Base-by-base conservation (phyloP, 768 basidiomycete species). In the Termitomyces sp. region DNA sequence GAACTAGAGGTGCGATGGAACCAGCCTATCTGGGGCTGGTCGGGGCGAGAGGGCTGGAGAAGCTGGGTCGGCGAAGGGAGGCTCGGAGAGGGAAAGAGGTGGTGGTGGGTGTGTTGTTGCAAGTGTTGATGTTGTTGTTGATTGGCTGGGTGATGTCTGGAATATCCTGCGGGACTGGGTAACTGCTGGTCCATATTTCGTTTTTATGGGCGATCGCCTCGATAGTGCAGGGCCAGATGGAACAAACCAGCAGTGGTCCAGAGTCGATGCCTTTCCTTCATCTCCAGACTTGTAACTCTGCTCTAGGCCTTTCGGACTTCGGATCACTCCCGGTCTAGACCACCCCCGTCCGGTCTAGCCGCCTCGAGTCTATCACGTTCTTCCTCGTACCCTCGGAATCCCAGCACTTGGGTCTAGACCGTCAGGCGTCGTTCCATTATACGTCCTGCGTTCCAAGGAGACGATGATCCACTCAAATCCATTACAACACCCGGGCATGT, bases 1-100 rank as follows among this genome's bases (percentile, higher is more conserved):
- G 74, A 76, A 58, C 62, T 72, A 15, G 75, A 75, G 0, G 75
- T 49, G 35, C 35, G 47, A 36, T 49, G 47, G 47, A 25, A 49
- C 47, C 47, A 49, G 35, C 35, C 47, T 36, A 10, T 10, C 16
- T 36, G 33, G 1, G 33, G 2, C 33, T 35, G 33, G 18, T 29
- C 32, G 31, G 18, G 46, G 15, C 32, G 33, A 15, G 36, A 49
- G 9, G 35, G n/a, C 35, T 49, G 47, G 7, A 7, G 20, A 1
- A 48, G 47, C 7, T 25, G 33, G 1, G 47, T 25, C 2, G 47
- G 33, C 6, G 33, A 36, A 10, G 47, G 47, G 7, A 47, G 32
- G 7, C 35, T 32, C 5, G 33, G 46, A 9, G 47, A 49, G 22
- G 35, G 47, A 49, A 49, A 49, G n/a, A 49, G 47, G 3, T 35